Base-by-base conservation (phyloP, 345 rosid genomes). In the Pelargonium nanum region DNA sequence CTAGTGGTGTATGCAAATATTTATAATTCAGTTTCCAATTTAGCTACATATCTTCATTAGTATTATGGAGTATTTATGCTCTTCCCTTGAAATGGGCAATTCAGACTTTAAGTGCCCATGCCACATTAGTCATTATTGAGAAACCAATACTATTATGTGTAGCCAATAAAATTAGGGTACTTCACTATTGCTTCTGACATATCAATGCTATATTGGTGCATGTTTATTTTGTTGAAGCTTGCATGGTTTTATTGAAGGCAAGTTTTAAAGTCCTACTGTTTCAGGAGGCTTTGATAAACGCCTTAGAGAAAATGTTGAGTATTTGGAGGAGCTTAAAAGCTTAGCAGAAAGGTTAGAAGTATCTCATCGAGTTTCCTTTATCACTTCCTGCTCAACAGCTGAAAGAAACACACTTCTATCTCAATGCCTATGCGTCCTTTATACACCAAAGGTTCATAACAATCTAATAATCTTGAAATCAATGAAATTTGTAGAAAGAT, bases 241-340 rank as follows among this genome's bases (percentile, higher is more conserved):
- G 1, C 10, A 12, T 55, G 24, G 4, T 55, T 55, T 23, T 55
- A 9, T 4, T 21, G 21, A 58, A 19, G 12, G 21, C 22, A 53
- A 55, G 58, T 22, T 66, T 19, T 56, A 8, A 53, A 32, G 58
- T 67, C 55, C 16, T 19, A 19, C 63, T 65, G 44, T 26, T 64
- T 73, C 77, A 89, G 96, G 96, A 65, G 98, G 98, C 44, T 85
- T 80, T 63, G 96, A 89, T 56, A 67, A 69, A 61, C 85, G 95
- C 19, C 75, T 89, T 64, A 80, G 77, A 67, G 98, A 92, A 78
- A 89, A 85, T 71, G 91, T 84, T 22, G 89, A 89, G 69, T 85
- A 89, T 73, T 71, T 92, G 78, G 82, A 79, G 63, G 94, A 89
- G 74, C 91, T 87, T 26, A 83, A 73, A 81, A 70, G 68, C 65